Conservation (phyloP, 202 grass and related monocot genomes). For the Carex arenaria region DNA sequence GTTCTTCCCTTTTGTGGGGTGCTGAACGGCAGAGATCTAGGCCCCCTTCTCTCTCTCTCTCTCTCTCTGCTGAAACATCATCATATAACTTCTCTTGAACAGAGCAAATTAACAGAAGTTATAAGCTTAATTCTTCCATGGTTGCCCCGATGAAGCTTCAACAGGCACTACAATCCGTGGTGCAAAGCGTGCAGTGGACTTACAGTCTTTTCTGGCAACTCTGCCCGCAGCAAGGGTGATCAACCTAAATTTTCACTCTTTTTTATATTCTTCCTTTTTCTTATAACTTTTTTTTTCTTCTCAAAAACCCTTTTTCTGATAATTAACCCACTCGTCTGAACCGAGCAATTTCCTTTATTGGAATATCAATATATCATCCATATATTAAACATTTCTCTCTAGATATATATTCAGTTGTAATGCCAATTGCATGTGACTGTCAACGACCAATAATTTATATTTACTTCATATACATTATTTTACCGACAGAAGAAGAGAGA, state of each 20-base stretch:
- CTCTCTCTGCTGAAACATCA: not conserved
- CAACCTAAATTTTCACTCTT: not conserved
- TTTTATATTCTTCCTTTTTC: not conserved
- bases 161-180: constrained; percentile 53
- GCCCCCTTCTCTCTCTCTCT: not conserved
- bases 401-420: not conserved
- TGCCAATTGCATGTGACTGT: not conserved
- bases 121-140: constrained; percentile 7
- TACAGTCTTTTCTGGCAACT: constrained; percentile 83
- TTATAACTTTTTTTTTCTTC: not conserved
- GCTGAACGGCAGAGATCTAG: not conserved
- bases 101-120: not conserved
- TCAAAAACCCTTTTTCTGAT: not conserved
- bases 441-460: not conserved
- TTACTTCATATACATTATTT: not conserved
- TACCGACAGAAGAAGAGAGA: not conserved
- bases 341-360: not conserved
- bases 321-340: not conserved
- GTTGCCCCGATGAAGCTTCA: constrained; percentile 22
- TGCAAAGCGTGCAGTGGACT: constrained; percentile 62
- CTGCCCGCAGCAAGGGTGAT: constrained; percentile 59
- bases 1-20: not conserved
- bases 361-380: not conserved
- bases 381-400: not conserved
- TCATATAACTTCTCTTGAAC: not conserved